Evolutionary conservation across 306 rosid species (phyloP).

Genomic region (Chamaecrista fasciculata): DNA sequence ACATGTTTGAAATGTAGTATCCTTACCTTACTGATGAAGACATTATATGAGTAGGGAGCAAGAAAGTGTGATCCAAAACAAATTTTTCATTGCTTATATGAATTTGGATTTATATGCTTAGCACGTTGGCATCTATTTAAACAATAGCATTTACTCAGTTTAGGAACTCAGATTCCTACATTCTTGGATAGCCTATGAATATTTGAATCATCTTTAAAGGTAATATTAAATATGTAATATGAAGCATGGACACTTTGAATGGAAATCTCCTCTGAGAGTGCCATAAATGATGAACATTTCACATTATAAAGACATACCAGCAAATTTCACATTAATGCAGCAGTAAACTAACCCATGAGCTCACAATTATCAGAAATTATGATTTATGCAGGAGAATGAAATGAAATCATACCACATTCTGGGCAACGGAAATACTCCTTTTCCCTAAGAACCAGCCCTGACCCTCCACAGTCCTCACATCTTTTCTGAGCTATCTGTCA

Average conservation of each 20-base stretch:
- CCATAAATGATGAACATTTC: background rate
- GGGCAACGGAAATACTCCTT: slow-evolving; percentile 69
- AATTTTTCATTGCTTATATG: background rate
- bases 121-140: background rate
- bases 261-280: background rate
- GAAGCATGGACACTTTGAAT: background rate
- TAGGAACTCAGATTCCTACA: background rate
- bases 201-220: background rate
- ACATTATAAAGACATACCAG: background rate
- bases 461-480: slow-evolving; percentile 80
- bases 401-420: slow-evolving; percentile 57
- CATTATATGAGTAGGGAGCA: background rate
- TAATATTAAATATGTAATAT: no score
- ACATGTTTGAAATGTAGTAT: background rate
- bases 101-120: background rate
- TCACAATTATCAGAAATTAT: background rate
- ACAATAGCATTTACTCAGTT: background rate
- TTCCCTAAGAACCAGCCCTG: slow-evolving; percentile 71
- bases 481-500: slow-evolving; percentile 66
- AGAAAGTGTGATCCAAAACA: background rate
- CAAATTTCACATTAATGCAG: background rate
- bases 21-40: background rate
- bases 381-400: background rate
- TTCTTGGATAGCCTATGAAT: background rate
- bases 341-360: background rate